Evolutionary conservation across 2,329 filamentous ascomycete species (phyloP), one percentile per base, ranked within the genome.

Genomic region (Colletotrichum liaoningense): DNA sequence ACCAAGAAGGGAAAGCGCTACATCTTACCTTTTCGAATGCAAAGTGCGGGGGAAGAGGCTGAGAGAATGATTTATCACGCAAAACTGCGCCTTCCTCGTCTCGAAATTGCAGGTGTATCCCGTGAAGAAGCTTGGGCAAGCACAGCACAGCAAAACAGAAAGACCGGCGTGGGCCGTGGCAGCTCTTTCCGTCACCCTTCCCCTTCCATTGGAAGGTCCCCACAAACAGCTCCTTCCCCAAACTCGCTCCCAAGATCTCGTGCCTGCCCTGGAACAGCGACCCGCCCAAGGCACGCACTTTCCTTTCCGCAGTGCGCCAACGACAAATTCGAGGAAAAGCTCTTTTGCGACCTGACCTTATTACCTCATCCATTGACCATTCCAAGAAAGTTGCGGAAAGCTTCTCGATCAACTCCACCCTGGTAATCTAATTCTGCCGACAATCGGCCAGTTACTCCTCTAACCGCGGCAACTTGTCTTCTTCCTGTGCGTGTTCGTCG

Each of bases 321-420:
- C 46, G 19, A 33, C 22, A 26, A 54, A 49, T 30, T 22, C 26
- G 26, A 19, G 33, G 11, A 54, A 63, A 28, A 14, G 42, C 28
- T 33, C 22, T 46, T 12, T 28, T 24, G 14, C 24, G 42, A 49
- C 38, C 63, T 46, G n/a, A 57, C 52, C 33, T 57, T 30, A 28
- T 46, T 42, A 46, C 52, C 63, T 57, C 52, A 56, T 63, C 11
- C n/a, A 6, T 14, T 55, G 52, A 12, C 16, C 8, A 28, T 66
- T 66, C 63, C 63, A 57, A 28, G 63, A 19, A 66, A 57, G 63
- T 22, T 22, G 52, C 52, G 46, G 26, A 63, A 57, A 52, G 35
- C 57, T 63, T 46, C 65, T 72, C 66, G 66, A 2, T 58, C 42
- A 52, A 52, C 66, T 64, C 69, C 69, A 69, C 60, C 52, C n/a